Evolutionary conservation across 768 basidiomycete genomes (phyloP), one percentile per base, ranked within the genome.

Genomic region (Suillus discolor): DNA sequence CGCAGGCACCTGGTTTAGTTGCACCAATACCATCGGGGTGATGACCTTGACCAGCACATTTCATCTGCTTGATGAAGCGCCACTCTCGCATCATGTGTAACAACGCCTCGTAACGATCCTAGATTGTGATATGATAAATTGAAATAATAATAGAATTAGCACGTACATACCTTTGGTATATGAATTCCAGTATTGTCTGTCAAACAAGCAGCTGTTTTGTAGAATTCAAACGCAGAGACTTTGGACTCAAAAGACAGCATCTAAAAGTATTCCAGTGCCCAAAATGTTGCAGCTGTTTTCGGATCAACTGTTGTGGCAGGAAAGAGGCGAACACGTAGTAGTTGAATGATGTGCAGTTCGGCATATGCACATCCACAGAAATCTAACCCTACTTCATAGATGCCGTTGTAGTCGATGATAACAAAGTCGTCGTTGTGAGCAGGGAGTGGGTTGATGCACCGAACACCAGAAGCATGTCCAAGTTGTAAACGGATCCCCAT

Each of bases 371-470:
- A 71, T 20, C 25, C 41, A 41, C 70, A 71, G 23, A 65, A 71
- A 42, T 67, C 62, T 45, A 74, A 45, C 0, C 59, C 16, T 4
- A 76, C 20, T 3, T 23, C 9, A 53, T 76, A 73, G 15, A 76
- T 62, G 2, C 71, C 72, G 41, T 73, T 75, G 20, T 57, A 64
- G 55, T 71, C 55, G 16, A 77, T 44, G 3, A 75, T 67, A 16
- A 70, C 62, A 16, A 76, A 67, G 60, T 31, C 28, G 28, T 3
- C 28, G 3, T 31, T 31, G 3, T 31, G n/a, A n/a, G n/a, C n/a
- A n/a, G n/a, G n/a, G n/a, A n/a, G n/a, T n/a, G n/a, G n/a, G n/a
- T n/a, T n/a, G n/a, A n/a, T n/a, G n/a, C n/a, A n/a, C n/a, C n/a
- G n/a, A n/a, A n/a, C n/a, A n/a, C n/a, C n/a, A n/a, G n/a, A n/a